Conservation (phyloP, 306 rosid genomes). For the Oxytropis ochrocephala region DNA sequence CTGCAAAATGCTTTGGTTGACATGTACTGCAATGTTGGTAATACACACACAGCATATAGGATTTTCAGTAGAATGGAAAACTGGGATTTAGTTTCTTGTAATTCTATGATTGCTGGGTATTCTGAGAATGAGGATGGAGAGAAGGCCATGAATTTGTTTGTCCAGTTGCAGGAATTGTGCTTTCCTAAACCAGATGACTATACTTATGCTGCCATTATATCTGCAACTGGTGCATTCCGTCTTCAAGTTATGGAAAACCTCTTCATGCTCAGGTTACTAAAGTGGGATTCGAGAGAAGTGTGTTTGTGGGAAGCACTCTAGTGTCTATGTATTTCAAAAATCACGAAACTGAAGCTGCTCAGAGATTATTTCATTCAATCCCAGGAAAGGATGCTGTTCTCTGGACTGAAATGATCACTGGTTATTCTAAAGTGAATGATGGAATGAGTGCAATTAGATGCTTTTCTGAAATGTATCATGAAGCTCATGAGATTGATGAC, state of each 20-base stretch:
- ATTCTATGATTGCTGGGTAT: conserved; percentile 76
- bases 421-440: conserved; percentile 50
- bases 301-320: conserved; percentile 67
- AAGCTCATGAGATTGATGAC: conserved; percentile 44
- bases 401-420: conserved; percentile 81
- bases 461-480: conserved; percentile 51
- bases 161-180: conserved; percentile 27
- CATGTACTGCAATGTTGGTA: conserved; percentile 68
- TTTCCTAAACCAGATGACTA: conserved; percentile 61
- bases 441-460: conserved; percentile 45
- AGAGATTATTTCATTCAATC: conserved; percentile 40
- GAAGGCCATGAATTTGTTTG: conserved; percentile 53
- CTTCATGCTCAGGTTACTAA: conserved; percentile 62
- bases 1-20: conserved; percentile 69
- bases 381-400: conserved; percentile 61
- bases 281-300: conserved; percentile 46
- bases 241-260: conserved; percentile 46
- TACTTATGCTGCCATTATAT: conserved; percentile 57
- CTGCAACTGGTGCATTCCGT: conserved; percentile 37
- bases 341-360: conserved; percentile 48
- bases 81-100: conserved; percentile 76
- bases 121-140: conserved; percentile 53
- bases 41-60: conserved; percentile 35
- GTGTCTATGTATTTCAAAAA: conserved; percentile 73
- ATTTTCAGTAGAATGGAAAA: conserved; percentile 44